Conservation (phyloP, 805 yeast species). For the Candida sphagnicola region DNA sequence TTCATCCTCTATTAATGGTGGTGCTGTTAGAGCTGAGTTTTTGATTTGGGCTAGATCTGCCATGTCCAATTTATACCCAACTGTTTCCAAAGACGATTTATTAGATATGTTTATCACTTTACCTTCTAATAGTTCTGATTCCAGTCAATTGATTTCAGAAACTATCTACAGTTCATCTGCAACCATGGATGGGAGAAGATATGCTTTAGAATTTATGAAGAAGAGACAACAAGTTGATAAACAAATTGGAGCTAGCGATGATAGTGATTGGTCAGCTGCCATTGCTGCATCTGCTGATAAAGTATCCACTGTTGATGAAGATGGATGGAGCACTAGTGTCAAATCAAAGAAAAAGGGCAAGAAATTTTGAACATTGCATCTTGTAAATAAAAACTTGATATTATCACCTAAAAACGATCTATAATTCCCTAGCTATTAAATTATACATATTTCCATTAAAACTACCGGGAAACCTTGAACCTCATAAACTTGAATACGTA, state of each 20-base stretch:
- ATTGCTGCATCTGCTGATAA: slow-evolving; percentile 42
- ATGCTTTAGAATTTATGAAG: slow-evolving; percentile 85
- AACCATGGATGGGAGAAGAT: slow-evolving; percentile 91
- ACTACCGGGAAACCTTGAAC: background rate
- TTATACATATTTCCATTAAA: background rate
- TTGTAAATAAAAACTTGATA: background rate
- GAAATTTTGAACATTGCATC: slow-evolving; percentile 12
- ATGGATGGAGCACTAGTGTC: slow-evolving; percentile 44
- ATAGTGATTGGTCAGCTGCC: slow-evolving; percentile 71
- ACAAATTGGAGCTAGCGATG: slow-evolving; percentile 32
- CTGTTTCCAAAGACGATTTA: slow-evolving; percentile 75
- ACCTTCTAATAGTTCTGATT: slow-evolving; percentile 65
- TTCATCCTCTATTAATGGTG: slow-evolving; percentile 15
- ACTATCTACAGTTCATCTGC: slow-evolving; percentile 85
- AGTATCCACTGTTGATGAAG: slow-evolving; percentile 36
- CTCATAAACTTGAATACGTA: too few relatives aligned
- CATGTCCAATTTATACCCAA: slow-evolving; percentile 62
- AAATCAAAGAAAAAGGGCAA: slow-evolving; percentile 38
- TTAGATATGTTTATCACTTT: slow-evolving; percentile 75
- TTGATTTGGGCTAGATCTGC: slow-evolving; percentile 69
- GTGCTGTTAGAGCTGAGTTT: slow-evolving; percentile 49
- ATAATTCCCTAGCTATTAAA: background rate
- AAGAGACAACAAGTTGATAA: slow-evolving; percentile 73
- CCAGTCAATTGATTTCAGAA: slow-evolving; percentile 84
- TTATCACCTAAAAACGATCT: background rate